Percentiles rank a stretch among this genome's conserved stretches.
These are phyloP conservation scores for Drechslera avenae DNA, from an alignment of 2,329 filamentous ascomycete species.

Conservation along the genomic window DNA sequence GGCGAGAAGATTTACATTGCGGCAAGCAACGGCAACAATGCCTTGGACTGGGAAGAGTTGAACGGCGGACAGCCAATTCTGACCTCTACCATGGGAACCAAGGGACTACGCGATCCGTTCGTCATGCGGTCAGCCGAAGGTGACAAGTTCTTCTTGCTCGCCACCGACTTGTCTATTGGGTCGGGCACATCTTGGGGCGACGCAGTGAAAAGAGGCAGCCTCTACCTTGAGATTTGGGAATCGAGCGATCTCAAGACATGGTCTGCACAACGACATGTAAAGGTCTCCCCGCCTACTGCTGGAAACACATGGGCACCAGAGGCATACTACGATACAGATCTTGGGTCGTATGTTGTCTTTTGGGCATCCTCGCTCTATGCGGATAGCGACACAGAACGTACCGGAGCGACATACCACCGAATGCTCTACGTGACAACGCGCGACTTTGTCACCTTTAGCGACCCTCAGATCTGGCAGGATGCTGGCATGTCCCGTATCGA, in stretches of 20 bases:
- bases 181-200: slow-evolving; percentile 59
- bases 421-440: slow-evolving; percentile 60
- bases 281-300: slow-evolving; percentile 56
- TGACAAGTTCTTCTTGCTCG: slow-evolving; percentile 58
- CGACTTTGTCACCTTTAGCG: slow-evolving; percentile 58
- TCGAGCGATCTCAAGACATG: slow-evolving; percentile 58
- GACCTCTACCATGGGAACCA: slow-evolving; percentile 55
- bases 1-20: slow-evolving; percentile 62
- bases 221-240: slow-evolving; percentile 61
- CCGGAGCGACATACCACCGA: slow-evolving; percentile 55
- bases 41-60: slow-evolving; percentile 57
- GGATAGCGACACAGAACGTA: slow-evolving; percentile 50
- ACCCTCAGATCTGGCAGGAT: slow-evolving; percentile 58
- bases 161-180: slow-evolving; percentile 61
- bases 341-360: slow-evolving; percentile 53
- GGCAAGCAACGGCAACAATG: slow-evolving; percentile 59
- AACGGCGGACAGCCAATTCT: slow-evolving; percentile 56
- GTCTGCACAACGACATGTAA: slow-evolving; percentile 57
- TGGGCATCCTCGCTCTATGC: slow-evolving; percentile 57
- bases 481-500: slow-evolving; percentile 59
- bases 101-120: slow-evolving; percentile 59
- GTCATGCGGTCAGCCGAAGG: slow-evolving; percentile 59
- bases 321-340: slow-evolving; percentile 55
- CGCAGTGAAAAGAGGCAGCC: slow-evolving; percentile 55
- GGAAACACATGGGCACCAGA: slow-evolving; percentile 63